Evolutionary conservation across 1,284 basidiomycete genomes (phyloP).

Genomic region (Neolentinus lepideus): DNA sequence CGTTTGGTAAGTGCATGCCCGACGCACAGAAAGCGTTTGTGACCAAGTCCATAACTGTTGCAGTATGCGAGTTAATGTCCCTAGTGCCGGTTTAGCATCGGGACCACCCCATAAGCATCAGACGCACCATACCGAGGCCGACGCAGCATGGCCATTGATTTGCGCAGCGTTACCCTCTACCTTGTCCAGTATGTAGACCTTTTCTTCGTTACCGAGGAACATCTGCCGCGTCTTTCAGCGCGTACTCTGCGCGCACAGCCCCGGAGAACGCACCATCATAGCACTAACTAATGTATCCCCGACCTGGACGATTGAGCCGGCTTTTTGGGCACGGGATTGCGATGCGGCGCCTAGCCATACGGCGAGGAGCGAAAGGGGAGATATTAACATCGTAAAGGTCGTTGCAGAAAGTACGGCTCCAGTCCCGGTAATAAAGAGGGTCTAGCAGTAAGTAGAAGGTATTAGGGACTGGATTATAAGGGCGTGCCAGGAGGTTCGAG

Average conservation of each 20-base stretch:
- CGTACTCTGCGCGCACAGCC: neutral
- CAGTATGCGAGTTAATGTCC: constrained; percentile 8
- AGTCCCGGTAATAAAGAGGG: neutral
- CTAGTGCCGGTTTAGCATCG: neutral
- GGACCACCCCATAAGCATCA: neutral
- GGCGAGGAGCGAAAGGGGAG: constrained; percentile 1
- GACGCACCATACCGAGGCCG: constrained; percentile 27
- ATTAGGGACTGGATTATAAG: constrained; percentile 1
- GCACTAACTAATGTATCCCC: constrained; percentile 13
- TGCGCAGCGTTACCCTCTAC: constrained; percentile 43
- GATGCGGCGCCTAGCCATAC: neutral
- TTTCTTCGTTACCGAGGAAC: constrained; percentile 35
- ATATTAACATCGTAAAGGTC: neutral
- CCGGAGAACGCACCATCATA: constrained; percentile 12
- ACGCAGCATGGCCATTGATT: constrained; percentile 38
- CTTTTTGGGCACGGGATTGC: constrained; percentile 8
- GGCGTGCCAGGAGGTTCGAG: neutral
- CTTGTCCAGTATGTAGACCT: constrained; percentile 42
- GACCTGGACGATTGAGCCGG: constrained; percentile 11
- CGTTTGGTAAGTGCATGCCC: constrained; percentile 23
- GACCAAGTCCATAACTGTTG: constrained; percentile 18
- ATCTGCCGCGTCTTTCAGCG: constrained; percentile 20
- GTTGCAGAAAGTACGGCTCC: neutral
- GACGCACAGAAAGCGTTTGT: constrained; percentile 32
- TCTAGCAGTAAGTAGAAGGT: neutral